A percentile compares a stretch with the other conserved stretches of the same genome.
phyloP scores from a whole-genome alignment of 768 basidiomycete species.

The Tylopilus balloui region DNA sequence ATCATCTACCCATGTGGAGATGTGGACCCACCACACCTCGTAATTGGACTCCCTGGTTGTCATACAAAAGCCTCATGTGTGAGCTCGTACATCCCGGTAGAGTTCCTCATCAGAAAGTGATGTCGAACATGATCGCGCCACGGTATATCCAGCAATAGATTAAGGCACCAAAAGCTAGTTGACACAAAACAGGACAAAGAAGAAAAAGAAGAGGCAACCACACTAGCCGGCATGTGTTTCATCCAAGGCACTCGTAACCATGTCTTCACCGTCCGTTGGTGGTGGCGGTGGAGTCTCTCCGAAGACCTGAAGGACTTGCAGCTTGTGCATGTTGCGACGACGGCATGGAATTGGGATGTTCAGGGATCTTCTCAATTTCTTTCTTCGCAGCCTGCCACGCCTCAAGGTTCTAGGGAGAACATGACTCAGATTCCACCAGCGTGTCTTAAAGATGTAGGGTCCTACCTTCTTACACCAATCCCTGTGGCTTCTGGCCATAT shows the following conservation, averaged over 20 bases:
- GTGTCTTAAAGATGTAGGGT: constrained; percentile 2
- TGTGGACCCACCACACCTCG: constrained; percentile 4
- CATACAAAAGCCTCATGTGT: constrained; percentile 9
- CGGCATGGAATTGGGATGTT: constrained; percentile 76
- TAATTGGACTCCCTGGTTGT: not conserved
- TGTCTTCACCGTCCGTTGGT: constrained; percentile 54
- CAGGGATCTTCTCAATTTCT: constrained; percentile 86
- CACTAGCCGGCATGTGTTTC: constrained; percentile 12
- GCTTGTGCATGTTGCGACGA: constrained; percentile 32
- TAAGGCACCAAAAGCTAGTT: constrained; percentile 13
- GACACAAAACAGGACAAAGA: constrained; percentile 12
- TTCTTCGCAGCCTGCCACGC: constrained; percentile 95
- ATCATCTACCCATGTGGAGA: constrained; percentile 1
- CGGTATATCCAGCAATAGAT: constrained; percentile 23
- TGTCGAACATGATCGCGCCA: constrained; percentile 9
- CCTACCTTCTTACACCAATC: constrained; percentile 96
- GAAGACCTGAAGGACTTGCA: constrained; percentile 37
- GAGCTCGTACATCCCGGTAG: constrained; percentile 1
- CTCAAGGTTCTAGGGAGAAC: constrained; percentile 75
- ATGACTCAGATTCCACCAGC: constrained; percentile 12
- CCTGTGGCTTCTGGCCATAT: constrained; percentile 83
- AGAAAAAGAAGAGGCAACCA: constrained; percentile 6
- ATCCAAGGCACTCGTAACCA: constrained; percentile 8
- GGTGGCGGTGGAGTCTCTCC: constrained; percentile 68
- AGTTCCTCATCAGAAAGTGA: constrained; percentile 9